These are phyloP conservation scores for Colletotrichum tropicale DNA, from an alignment of 2,329 filamentous ascomycete species.

Conservation along the genomic window DNA sequence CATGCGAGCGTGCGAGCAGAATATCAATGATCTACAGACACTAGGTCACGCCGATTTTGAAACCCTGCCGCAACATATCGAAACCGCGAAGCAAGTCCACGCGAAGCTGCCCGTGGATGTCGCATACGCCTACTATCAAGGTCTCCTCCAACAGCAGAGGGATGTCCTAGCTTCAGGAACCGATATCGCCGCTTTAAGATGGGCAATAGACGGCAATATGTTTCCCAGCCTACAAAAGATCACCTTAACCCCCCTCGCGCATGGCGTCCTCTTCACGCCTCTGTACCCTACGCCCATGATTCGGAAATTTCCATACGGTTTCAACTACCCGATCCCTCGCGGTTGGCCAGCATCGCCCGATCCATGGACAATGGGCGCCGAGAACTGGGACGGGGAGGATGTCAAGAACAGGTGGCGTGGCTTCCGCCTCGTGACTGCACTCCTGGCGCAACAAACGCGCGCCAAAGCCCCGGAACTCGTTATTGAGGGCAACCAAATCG, in stretches of 20 bases:
- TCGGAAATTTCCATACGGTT: constrained; percentile 39
- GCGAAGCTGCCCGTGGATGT: neutral
- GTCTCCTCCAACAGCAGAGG: neutral
- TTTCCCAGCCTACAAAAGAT: constrained; percentile 40
- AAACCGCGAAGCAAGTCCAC: neutral
- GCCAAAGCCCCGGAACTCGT: constrained; percentile 35
- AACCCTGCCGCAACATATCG: neutral
- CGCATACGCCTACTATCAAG: neutral
- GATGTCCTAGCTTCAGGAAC: constrained; percentile 9
- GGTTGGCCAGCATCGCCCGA: constrained; percentile 27
- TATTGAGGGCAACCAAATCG: constrained; percentile 32
- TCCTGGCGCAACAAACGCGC: constrained; percentile 23
- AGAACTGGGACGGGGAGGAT: constrained; percentile 4
- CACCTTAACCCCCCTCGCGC: constrained; percentile 41
- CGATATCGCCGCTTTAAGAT: constrained; percentile 34
- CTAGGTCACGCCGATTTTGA: neutral
- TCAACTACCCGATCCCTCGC: constrained; percentile 41
- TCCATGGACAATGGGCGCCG: neutral
- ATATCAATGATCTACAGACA: neutral
- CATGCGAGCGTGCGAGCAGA: neutral
- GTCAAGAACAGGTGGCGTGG: constrained; percentile 32
- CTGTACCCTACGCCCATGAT: constrained; percentile 47
- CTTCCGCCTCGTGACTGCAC: constrained; percentile 31
- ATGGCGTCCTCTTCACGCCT: constrained; percentile 37
- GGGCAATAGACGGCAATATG: constrained; percentile 27